Evolutionary conservation across 2,329 filamentous ascomycete genomes (phyloP).

Genomic region (Orbilia oligospora): DNA sequence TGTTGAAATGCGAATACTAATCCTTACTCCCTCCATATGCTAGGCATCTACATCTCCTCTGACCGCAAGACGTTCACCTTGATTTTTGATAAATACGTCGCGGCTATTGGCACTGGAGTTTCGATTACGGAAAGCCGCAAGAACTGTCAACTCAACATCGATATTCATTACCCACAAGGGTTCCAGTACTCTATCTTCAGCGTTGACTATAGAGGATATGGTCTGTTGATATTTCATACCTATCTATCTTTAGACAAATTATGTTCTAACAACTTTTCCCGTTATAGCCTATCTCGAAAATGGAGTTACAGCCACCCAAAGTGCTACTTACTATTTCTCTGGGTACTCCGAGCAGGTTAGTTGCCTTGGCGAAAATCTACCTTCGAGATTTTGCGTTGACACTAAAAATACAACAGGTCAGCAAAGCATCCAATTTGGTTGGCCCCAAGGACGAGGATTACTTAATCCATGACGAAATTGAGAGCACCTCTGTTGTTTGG

Average conservation of each 20-base stretch:
- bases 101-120: conserved; percentile 69
- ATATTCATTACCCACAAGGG: conserved; percentile 71
- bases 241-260: background rate
- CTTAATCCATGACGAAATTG: conserved; percentile 69
- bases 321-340: conserved; percentile 73
- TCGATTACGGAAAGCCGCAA: conserved; percentile 68
- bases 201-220: conserved; percentile 72
- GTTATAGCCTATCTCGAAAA: conserved; percentile 67
- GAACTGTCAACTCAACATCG: conserved; percentile 72
- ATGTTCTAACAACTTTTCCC: background rate
- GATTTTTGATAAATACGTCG: conserved; percentile 71
- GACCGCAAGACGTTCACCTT: conserved; percentile 68
- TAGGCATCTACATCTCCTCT: conserved; percentile 42
- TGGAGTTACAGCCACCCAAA: conserved; percentile 70
- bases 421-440: conserved; percentile 66
- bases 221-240: conserved; percentile 1
- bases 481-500: conserved; percentile 70
- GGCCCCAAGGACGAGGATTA: conserved; percentile 69
- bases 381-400: conserved; percentile 62
- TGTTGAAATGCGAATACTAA: background rate
- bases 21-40: too few relatives aligned
- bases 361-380: conserved; percentile 21
- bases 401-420: conserved; percentile 20
- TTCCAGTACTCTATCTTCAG: conserved; percentile 72
- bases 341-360: conserved; percentile 66